Evolutionary conservation across 352 stramenopile genomes (phyloP).

Genomic region (Phytopythium kandeliae): DNA sequence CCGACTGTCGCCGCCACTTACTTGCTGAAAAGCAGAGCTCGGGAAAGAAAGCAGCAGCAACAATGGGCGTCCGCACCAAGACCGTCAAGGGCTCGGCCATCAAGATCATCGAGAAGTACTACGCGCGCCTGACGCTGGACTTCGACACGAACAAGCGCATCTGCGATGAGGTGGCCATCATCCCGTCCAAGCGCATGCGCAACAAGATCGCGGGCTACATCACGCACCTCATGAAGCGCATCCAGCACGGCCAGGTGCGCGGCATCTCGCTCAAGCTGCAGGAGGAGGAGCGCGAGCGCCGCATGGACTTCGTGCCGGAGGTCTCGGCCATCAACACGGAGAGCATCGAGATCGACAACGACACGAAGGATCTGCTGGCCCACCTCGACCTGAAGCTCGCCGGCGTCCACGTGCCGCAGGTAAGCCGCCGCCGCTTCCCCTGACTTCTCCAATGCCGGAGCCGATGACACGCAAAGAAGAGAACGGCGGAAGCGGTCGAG

Average conservation of each 20-base stretch:
- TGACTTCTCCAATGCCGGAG: slow-evolving; percentile 65
- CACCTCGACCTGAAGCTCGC: slow-evolving; percentile 92
- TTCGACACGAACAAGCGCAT: slow-evolving; percentile 99
- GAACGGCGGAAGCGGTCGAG: not conserved
- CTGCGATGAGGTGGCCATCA: slow-evolving; percentile 96
- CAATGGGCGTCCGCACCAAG: slow-evolving; percentile 99
- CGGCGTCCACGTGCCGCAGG: slow-evolving; percentile 85
- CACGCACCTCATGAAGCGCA: slow-evolving; percentile 99
- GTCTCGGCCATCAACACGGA: slow-evolving; percentile 93
- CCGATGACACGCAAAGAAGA: slow-evolving; percentile 41
- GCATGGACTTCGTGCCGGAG: slow-evolving; percentile 99
- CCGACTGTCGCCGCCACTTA: not conserved
- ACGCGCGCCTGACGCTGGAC: slow-evolving; percentile 98
- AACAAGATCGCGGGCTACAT: slow-evolving; percentile 99
- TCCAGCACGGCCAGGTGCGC: slow-evolving; percentile 98
- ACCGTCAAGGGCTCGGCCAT: slow-evolving; percentile 99
- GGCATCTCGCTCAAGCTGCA: slow-evolving; percentile 99
- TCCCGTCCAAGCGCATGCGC: slow-evolving; percentile 99
- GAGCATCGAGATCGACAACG: slow-evolving; percentile 96
- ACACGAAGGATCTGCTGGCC: slow-evolving; percentile 98
- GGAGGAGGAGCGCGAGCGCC: slow-evolving; percentile 99
- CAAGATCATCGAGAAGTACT: slow-evolving; percentile 99
- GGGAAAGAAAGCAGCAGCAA: slow-evolving; percentile 39
- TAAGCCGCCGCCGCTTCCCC: slow-evolving; percentile 31
- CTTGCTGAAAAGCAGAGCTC: slow-evolving; percentile 30